Base-by-base conservation (phyloP, 345 rosid genomes). In the Boechera retrofracta region DNA sequence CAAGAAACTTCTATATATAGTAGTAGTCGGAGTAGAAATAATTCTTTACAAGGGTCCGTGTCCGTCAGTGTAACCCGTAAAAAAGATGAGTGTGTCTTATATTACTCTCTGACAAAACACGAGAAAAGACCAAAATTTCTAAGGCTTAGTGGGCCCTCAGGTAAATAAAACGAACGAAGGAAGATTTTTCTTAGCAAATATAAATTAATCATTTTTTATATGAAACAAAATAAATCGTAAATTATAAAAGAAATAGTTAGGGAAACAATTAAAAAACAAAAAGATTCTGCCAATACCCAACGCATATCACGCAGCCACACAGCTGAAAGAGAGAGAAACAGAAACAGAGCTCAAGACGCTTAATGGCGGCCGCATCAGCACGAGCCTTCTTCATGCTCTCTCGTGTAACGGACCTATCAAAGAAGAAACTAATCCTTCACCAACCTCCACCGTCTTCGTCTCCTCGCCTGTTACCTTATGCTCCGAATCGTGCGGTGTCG, bases 291-390 rank as follows among this genome's bases (percentile, higher is more conserved):
- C 41, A 61, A 54, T 71, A 77, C 72, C 53, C 39, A 71, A 70
- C 80, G 76, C 81, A 71, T 41, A 72, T 71, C 61, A 71, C 72
- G 81, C 76, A 67, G 68, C 74, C 78, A 77, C 72, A 67, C 54
- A 44, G 69, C 57, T n/a, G 67, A 64, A 32, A 71, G 42, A 45
- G 55, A 61, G 64, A 56, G 31, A 77, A 48, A 73, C 4, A 18
- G 3, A 49, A 44, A 48, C 29, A 31, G 32, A 75, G 77, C 77
- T 56, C 57, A 73, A 58, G 45, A 44, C 70, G 62, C 73, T 59
- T 52, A 76, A 91, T 91, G 96, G 96, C 96, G 79, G 86, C 92
- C 64, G 21, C 91, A 28, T 80, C 86, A 63, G 82, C 86, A 53
- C 85, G 88, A 79, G 85, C 86, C 59, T 83, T 88, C 75, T 83